These are phyloP conservation scores for Juglanconis sp. DNA, from an alignment of 2,329 filamentous ascomycete genomes.

Conservation along the genomic window DNA sequence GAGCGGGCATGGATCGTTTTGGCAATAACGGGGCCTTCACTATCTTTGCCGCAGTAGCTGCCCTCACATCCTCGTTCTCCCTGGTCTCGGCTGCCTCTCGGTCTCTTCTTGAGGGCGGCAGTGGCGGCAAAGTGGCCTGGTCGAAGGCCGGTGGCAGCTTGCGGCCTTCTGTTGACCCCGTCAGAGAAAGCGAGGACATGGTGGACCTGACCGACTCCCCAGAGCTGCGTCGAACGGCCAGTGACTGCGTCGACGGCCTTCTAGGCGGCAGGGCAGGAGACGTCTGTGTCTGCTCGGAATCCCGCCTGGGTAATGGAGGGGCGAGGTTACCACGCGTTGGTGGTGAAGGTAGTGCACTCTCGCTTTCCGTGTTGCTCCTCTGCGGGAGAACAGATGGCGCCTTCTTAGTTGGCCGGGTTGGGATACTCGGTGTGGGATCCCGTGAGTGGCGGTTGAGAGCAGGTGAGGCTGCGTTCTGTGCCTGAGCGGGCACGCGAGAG, in stretches of 20 bases:
- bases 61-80: slow-evolving; percentile 31
- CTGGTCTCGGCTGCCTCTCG: slow-evolving; percentile 43
- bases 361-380: slow-evolving; percentile 29
- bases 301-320: slow-evolving; percentile 36
- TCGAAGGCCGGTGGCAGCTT: slow-evolving; percentile 57
- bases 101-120: slow-evolving; percentile 55
- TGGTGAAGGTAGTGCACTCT: slow-evolving; percentile 20
- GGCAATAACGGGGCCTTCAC: slow-evolving; percentile 32
- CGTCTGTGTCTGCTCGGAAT: slow-evolving; percentile 31
- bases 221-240: slow-evolving; percentile 49
- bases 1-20: slow-evolving; percentile 35
- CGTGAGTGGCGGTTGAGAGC: slow-evolving; percentile 20
- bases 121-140: slow-evolving; percentile 52
- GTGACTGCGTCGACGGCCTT: slow-evolving; percentile 42
- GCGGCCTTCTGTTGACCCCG: slow-evolving; percentile 43
- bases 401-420: slow-evolving; percentile 33
- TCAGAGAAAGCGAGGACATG: slow-evolving; percentile 50
- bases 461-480: slow-evolving; percentile 19
- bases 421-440: slow-evolving; percentile 34
- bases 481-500: slow-evolving; percentile 26
- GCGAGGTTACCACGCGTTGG: slow-evolving; percentile 26
- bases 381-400: slow-evolving; percentile 37
- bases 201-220: slow-evolving; percentile 56
- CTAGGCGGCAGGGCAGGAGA: slow-evolving; percentile 51
- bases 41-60: slow-evolving; percentile 19